phyloP scores from a whole-genome alignment of 257 asterid genomes.

The Echium plantagineum region DNA sequence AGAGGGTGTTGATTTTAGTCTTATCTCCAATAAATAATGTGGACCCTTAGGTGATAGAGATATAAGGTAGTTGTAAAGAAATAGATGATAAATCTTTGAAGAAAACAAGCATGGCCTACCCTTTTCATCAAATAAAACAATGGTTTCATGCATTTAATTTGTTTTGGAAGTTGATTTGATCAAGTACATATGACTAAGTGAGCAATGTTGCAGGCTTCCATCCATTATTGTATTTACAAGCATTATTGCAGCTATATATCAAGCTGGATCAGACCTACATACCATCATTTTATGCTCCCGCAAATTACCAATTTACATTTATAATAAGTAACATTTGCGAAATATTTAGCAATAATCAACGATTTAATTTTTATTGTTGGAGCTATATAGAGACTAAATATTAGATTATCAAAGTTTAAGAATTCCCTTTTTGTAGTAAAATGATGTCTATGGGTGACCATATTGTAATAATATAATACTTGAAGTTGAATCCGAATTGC shows the following conservation, averaged over 20 bases:
- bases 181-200: background rate
- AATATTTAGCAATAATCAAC: no score
- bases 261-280: background rate
- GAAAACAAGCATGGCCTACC: background rate
- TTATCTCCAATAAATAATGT: background rate
- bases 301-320: background rate
- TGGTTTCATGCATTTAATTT: background rate
- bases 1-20: background rate
- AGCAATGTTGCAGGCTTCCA: background rate
- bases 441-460: no score
- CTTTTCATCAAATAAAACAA: background rate
- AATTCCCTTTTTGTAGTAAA: no score
- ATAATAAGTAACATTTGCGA: background rate
- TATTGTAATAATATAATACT: no score
- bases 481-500: no score
- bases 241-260: constrained; percentile 1
- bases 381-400: no score
- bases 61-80: background rate
- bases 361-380: no score
- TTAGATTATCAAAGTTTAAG: no score
- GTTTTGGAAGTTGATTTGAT: background rate
- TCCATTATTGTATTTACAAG: background rate
- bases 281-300: background rate
- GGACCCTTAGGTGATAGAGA: background rate
- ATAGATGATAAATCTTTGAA: background rate